These are phyloP conservation scores for Malus hybrid DNA, from an alignment of 331 rosid species.

Conservation along the genomic window DNA sequence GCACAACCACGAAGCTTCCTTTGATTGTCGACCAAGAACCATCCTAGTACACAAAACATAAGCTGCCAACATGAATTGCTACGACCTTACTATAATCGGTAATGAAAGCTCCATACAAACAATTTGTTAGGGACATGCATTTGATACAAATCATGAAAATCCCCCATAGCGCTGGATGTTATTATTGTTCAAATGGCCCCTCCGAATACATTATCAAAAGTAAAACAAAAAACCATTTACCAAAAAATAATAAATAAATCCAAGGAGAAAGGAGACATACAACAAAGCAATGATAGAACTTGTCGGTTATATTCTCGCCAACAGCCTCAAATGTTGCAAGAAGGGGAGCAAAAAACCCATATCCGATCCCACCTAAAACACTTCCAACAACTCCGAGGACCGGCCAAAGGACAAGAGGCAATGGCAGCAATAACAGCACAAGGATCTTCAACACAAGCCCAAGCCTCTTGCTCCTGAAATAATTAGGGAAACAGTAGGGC, in stretches of 20 bases:
- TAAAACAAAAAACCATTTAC: background rate
- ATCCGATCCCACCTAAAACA: constrained; percentile 70
- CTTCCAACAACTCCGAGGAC: constrained; percentile 51
- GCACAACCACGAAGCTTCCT: constrained; percentile 53
- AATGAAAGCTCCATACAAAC: background rate
- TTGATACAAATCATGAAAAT: background rate
- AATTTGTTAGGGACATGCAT: background rate
- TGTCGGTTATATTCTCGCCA: constrained; percentile 34
- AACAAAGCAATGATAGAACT: constrained; percentile 51
- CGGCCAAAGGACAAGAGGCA: constrained; percentile 61
- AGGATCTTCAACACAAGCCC: constrained; percentile 49
- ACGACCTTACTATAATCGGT: background rate
- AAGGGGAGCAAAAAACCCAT: constrained; percentile 65
- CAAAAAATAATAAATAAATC: background rate
- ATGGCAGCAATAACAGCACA: constrained; percentile 46
- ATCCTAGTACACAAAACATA: constrained; percentile 34
- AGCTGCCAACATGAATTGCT: background rate
- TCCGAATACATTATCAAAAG: background rate
- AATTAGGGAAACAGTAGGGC: constrained; percentile 2
- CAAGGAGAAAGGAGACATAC: constrained; percentile 36
- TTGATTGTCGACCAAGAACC: constrained; percentile 66
- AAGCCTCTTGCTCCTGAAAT: constrained; percentile 60
- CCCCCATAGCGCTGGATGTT: background rate
- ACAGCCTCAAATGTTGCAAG: constrained; percentile 71
- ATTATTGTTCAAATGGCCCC: background rate